Percentiles rank a stretch among this genome's conserved stretches.
These are phyloP conservation scores for Aspergillus leporis DNA, from an alignment of 495 filamentous ascomycete genomes.

Conservation along the genomic window DNA sequence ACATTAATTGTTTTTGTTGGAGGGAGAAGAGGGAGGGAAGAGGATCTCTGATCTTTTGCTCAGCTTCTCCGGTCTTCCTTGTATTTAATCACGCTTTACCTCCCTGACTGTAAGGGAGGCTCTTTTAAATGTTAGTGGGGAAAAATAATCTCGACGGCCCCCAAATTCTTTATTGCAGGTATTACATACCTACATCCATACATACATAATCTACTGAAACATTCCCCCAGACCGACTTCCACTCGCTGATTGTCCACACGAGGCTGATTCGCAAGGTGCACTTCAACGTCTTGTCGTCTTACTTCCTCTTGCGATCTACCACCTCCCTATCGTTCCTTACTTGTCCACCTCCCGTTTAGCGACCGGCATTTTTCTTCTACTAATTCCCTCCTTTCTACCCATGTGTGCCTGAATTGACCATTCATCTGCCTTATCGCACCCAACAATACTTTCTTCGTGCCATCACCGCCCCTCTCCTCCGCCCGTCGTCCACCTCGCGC, in stretches of 20 bases:
- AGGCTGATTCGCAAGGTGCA: constrained; percentile 34
- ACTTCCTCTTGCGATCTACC: not conserved
- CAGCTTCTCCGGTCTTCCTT: too few species aligned
- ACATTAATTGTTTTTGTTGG: not conserved
- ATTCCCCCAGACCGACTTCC: constrained; percentile 8
- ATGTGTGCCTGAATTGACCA: not conserved
- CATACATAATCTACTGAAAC: constrained; percentile 7
- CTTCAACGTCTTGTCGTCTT: not conserved
- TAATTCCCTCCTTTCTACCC: not conserved
- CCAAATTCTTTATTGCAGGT: not conserved
- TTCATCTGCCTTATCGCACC: constrained; percentile 11
- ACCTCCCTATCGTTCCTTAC: constrained; percentile 9
- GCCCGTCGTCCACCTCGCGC: not conserved
- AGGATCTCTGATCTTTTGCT: not conserved
- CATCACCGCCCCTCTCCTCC: constrained; percentile 8
- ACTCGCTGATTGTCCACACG: constrained; percentile 22
- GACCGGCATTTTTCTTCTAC: not conserved
- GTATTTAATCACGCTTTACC: too few species aligned
- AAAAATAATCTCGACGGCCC: not conserved
- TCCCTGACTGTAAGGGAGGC: too few species aligned
- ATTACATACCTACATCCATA: not conserved
- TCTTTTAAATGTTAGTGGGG: not conserved
- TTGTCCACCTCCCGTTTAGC: constrained; percentile 8
- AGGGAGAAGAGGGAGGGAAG: too few species aligned
- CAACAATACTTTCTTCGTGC: not conserved